Evolutionary conservation across 768 basidiomycete genomes (phyloP), one percentile per base, ranked within the genome.

Genomic region (Mycena galopus): DNA sequence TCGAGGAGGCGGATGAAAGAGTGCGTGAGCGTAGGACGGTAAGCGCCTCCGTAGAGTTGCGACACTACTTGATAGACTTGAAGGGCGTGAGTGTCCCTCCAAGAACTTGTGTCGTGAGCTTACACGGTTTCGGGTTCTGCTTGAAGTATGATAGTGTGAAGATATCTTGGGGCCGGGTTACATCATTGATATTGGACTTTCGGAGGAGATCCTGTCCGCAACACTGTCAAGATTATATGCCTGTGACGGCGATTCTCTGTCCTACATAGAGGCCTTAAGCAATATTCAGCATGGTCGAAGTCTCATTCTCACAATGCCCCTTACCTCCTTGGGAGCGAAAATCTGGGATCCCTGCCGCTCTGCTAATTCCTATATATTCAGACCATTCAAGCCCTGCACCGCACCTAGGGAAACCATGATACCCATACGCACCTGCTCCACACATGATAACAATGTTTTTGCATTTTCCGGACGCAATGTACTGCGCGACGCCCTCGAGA

Each of bases 1-100:
- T 65, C 62, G 14, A 71, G 69, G 39, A 71, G 69, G 60, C 69
- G 63, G 35, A 71, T 33, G 69, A 71, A 71, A 2, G 63, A 71
- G 63, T 71, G 69, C 23, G 69, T 71, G 30, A 71, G 69, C 5
- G 69, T 71, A 12, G 69, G 69, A 35, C 69, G 69, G 63, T 71
- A 71, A 8, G 55, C 44, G 47, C 63, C 69, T 16, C 61, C 69
- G 63, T 51, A 65, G 56, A 71, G 69, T 21, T 64, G 29, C 19
- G 69, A 64, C 17, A 71, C 16, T 3, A 71, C 25, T 51, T 65
- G 56, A 32, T 71, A 71, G 69, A 71, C 69, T 71, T 14, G 47
- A 23, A 30, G 23, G 16, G 7, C 3, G 32, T 33, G 23, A 53
- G 3, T 53, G 47, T 4, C 7, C 12, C 33, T 53, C 14, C 16